phyloP scores from a whole-genome alignment of 495 filamentous ascomycete genomes.

The Viridothelium virens region DNA sequence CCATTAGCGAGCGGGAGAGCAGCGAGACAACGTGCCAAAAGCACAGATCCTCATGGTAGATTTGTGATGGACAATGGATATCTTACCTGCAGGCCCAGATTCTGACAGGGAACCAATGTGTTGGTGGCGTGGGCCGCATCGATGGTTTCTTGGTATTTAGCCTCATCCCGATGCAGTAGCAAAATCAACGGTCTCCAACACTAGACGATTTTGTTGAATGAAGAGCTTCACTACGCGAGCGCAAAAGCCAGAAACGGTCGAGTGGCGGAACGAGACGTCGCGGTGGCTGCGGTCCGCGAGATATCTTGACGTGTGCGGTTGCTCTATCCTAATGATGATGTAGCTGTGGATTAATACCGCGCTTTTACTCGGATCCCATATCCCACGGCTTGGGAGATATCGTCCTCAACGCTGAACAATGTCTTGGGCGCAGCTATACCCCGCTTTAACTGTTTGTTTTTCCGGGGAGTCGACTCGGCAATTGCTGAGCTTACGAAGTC shows the following conservation, averaged over 20 bases:
- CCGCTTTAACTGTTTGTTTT: no score
- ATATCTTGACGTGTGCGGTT: not conserved
- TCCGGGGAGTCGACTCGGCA: no score
- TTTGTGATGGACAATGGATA: not conserved
- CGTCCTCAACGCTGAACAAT: no score
- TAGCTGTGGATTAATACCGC: not conserved
- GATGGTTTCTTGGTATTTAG: not conserved
- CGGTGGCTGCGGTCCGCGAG: not conserved
- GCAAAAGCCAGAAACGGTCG: not conserved
- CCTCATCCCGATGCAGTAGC: not conserved
- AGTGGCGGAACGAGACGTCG: not conserved
- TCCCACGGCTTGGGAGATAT: no score
- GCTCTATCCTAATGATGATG: not conserved
- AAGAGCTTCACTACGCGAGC: not conserved
- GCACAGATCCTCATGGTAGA: slow-evolving; percentile 1
- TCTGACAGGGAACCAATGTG: not conserved
- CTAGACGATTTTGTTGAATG: not conserved
- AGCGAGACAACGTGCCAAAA: not conserved
- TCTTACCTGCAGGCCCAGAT: slow-evolving; percentile 2
- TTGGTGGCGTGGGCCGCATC: not conserved
- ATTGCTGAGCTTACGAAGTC: no score
- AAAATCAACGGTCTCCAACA: not conserved
- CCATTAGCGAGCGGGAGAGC: not conserved
- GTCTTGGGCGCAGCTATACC: no score
- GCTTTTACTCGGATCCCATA: no score